These are phyloP conservation scores for Apophysomyces variabilis DNA, from an alignment of 371 early-diverging fungal species.

Conservation along the genomic window DNA sequence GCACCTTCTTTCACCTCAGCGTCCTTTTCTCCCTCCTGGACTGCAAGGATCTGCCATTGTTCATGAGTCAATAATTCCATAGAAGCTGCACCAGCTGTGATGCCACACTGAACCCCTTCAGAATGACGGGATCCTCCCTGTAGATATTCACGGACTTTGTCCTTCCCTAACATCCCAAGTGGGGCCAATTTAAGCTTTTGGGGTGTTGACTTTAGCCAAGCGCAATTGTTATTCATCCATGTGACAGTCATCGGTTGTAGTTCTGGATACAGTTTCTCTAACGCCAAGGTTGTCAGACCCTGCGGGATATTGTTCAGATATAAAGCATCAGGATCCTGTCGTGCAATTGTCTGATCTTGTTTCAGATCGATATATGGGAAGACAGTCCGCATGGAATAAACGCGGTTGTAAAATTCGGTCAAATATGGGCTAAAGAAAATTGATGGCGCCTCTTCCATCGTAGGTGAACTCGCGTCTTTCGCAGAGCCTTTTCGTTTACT, in stretches of 20 bases:
- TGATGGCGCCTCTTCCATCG: slow-evolving; percentile 20
- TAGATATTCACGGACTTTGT: slow-evolving; percentile 28
- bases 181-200: slow-evolving; percentile 31
- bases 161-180: slow-evolving; percentile 33
- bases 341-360: slow-evolving; percentile 40
- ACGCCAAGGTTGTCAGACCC: slow-evolving; percentile 34
- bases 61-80: slow-evolving; percentile 38
- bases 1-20: neutral
- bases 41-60: slow-evolving; percentile 20
- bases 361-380: slow-evolving; percentile 53
- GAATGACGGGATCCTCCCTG: slow-evolving; percentile 21
- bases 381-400: slow-evolving; percentile 55
- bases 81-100: slow-evolving; percentile 38
- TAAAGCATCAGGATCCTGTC: slow-evolving; percentile 40
- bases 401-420: slow-evolving; percentile 44
- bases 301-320: slow-evolving; percentile 50
- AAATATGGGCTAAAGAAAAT: slow-evolving; percentile 26
- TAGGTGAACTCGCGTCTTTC: neutral
- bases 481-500: no score
- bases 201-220: slow-evolving; percentile 50
- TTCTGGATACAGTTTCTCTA: slow-evolving; percentile 49
- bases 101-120: slow-evolving; percentile 27
- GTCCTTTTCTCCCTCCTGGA: neutral
- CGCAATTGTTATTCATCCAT: slow-evolving; percentile 48
- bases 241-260: slow-evolving; percentile 42